Percentiles rank a stretch among this genome's conserved stretches.
These are phyloP conservation scores for Scleroderma citrinum DNA, from an alignment of 768 basidiomycete genomes.

Conservation along the genomic window DNA sequence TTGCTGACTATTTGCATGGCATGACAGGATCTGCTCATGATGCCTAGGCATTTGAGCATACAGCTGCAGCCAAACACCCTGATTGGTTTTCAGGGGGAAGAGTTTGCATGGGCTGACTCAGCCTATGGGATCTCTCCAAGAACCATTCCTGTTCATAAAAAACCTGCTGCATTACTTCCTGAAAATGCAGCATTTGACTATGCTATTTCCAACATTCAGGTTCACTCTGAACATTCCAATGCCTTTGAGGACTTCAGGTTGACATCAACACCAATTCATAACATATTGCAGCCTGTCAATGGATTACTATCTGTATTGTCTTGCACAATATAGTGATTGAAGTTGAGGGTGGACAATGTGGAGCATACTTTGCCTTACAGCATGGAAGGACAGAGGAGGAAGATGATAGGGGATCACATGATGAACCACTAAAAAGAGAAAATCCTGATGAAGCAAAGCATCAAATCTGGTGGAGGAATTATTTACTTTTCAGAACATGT, in stretches of 20 bases:
- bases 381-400: neutral
- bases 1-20: constrained; percentile 30
- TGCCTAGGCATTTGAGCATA: constrained; percentile 29
- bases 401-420: neutral
- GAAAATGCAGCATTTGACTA: constrained; percentile 25
- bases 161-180: constrained; percentile 23
- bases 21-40: constrained; percentile 32
- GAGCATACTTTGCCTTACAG: neutral
- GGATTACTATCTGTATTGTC: constrained; percentile 30
- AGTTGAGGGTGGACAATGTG: constrained; percentile 18
- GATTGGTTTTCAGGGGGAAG: constrained; percentile 21
- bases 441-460: neutral
- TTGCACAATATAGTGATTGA: constrained; percentile 32
- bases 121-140: constrained; percentile 25
- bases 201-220: constrained; percentile 20
- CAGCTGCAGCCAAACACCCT: constrained; percentile 19
- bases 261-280: constrained; percentile 23
- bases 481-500: neutral
- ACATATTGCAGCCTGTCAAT: constrained; percentile 22
- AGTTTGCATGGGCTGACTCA: constrained; percentile 15
- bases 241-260: constrained; percentile 24
- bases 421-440: neutral
- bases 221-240: constrained; percentile 33
- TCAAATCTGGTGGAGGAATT: neutral
- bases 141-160: constrained; percentile 27